These are phyloP conservation scores for Neoconidiobolus thromboides DNA, from an alignment of 371 early-diverging fungal genomes.

Conservation along the genomic window DNA sequence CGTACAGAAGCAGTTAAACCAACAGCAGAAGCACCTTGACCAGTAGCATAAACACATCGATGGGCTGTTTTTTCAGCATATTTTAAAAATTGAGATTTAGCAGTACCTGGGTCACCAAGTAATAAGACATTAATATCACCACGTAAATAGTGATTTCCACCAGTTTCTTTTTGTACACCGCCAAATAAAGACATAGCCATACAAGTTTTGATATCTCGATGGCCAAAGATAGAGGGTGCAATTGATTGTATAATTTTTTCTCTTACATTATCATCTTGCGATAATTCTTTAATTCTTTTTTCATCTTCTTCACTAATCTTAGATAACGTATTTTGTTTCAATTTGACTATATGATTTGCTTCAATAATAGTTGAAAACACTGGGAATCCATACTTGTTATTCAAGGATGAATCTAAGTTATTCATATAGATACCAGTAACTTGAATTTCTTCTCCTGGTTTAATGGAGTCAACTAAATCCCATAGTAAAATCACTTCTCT, in stretches of 20 bases:
- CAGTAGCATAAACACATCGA: slow-evolving; percentile 96
- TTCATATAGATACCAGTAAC: slow-evolving; percentile 96
- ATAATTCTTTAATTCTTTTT: slow-evolving; percentile 30
- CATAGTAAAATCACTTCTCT: slow-evolving; percentile 89
- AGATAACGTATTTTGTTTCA: slow-evolving; percentile 55
- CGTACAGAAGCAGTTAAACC: slow-evolving; percentile 98
- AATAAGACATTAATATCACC: slow-evolving; percentile 99
- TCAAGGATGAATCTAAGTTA: slow-evolving; percentile 79
- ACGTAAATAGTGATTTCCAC: slow-evolving; percentile 83
- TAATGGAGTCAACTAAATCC: slow-evolving; percentile 94
- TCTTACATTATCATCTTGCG: not conserved
- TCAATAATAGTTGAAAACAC: slow-evolving; percentile 94
- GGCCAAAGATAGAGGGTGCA: slow-evolving; percentile 99
- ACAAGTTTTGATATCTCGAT: slow-evolving; percentile 92
- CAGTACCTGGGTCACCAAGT: slow-evolving; percentile 99
- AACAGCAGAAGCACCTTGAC: slow-evolving; percentile 98
- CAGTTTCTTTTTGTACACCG: slow-evolving; percentile 86
- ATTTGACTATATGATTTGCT: slow-evolving; percentile 73
- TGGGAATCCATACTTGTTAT: slow-evolving; percentile 92
- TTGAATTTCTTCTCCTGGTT: slow-evolving; percentile 98
- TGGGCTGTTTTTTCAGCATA: slow-evolving; percentile 91
- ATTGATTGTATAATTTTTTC: slow-evolving; percentile 74
- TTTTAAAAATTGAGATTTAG: slow-evolving; percentile 98
- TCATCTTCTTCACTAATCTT: slow-evolving; percentile 86
- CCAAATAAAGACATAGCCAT: slow-evolving; percentile 95